Percentiles rank a stretch among this genome's conserved stretches.
Evolutionary conservation across 208 protist genomes (phyloP).

Genomic region (Trypanosoma vivax): DNA sequence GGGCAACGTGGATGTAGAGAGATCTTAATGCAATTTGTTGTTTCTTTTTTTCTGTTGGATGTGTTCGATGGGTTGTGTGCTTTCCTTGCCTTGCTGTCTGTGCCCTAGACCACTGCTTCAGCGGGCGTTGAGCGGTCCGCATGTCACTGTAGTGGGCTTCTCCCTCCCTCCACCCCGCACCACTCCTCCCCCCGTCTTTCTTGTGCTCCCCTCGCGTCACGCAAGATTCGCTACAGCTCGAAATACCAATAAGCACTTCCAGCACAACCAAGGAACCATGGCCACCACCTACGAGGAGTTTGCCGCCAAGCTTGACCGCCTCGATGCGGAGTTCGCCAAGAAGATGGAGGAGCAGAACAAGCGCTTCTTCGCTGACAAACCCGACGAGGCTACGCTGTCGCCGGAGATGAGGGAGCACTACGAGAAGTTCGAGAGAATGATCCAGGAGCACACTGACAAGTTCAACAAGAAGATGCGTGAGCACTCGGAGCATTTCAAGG

Average conservation of each 20-base stretch:
- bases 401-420: slow-evolving; percentile 91
- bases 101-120: too few species aligned
- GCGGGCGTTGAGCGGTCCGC: too few species aligned
- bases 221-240: not conserved
- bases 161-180: not conserved
- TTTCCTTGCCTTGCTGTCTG: too few species aligned
- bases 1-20: not conserved
- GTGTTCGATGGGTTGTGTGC: too few species aligned
- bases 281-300: slow-evolving; percentile 88
- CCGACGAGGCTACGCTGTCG: slow-evolving; percentile 82
- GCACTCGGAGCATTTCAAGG: slow-evolving; percentile 89
- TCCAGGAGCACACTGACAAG: slow-evolving; percentile 90
- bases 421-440: slow-evolving; percentile 90
- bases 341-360: slow-evolving; percentile 92
- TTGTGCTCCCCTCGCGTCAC: not conserved
- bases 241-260: not conserved
- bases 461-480: slow-evolving; percentile 92
- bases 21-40: too few species aligned
- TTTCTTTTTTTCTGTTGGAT: slow-evolving; percentile 9
- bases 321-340: slow-evolving; percentile 85
- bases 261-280: slow-evolving; percentile 29
- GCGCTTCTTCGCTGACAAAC: slow-evolving; percentile 90
- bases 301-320: slow-evolving; percentile 83
- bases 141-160: too few species aligned
- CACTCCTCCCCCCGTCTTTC: not conserved